These are phyloP conservation scores for Phoenix dactylifera DNA, from an alignment of 176 grass and related monocot species.

Conservation along the genomic window DNA sequence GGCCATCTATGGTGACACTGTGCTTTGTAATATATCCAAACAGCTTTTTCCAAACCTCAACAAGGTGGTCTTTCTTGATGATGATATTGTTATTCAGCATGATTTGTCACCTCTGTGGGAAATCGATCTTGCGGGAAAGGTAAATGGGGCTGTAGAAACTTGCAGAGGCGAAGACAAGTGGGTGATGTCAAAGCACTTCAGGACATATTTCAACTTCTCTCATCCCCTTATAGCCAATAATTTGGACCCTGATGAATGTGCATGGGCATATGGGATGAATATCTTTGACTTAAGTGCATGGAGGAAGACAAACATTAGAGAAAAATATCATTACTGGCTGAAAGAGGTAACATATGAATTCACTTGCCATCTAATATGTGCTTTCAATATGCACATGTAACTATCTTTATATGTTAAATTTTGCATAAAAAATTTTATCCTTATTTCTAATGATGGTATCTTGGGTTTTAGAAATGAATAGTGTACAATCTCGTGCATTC, in stretches of 20 bases:
- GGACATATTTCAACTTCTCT: conserved; percentile 93
- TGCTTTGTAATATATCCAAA: conserved; percentile 23
- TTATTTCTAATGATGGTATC: too few species aligned
- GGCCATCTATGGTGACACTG: too few species aligned
- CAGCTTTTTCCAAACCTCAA: conserved; percentile 87
- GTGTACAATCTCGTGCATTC: too few species aligned
- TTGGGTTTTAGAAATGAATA: too few species aligned
- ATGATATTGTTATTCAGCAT: conserved; percentile 74
- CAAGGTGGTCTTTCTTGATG: conserved; percentile 93
- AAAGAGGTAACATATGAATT: conserved; percentile 52
- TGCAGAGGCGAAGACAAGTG: conserved; percentile 78
- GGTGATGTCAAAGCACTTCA: conserved; percentile 93
- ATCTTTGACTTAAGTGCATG: conserved; percentile 74
- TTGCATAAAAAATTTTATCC: too few species aligned
- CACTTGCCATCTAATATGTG: not conserved
- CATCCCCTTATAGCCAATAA: conserved; percentile 63
- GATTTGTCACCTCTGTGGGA: conserved; percentile 82
- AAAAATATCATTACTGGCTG: conserved; percentile 88
- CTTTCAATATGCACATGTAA: too few species aligned
- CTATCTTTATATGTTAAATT: too few species aligned
- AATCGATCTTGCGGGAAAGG: conserved; percentile 68
- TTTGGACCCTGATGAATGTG: conserved; percentile 84
- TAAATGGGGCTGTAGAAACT: conserved; percentile 83
- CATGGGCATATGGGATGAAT: conserved; percentile 96
- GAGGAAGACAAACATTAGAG: conserved; percentile 78